Base-by-base conservation (phyloP, 2,329 filamentous ascomycete genomes). In the Chaetoscypha palmicola region DNA sequence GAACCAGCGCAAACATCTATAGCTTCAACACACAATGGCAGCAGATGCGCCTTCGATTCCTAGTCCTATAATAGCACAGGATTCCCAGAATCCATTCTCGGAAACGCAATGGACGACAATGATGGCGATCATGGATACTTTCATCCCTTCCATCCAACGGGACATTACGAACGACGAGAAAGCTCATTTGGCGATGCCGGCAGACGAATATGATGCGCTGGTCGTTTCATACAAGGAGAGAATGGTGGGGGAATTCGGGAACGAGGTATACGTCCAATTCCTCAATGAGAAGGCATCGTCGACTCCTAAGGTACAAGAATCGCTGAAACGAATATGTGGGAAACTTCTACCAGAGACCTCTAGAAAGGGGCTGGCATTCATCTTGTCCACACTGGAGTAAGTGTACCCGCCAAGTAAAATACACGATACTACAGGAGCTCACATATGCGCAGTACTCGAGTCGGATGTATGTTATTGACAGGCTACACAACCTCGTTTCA, bases 381-480 rank as follows among this genome's bases (percentile, higher is more conserved):
- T 60, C 11, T 42, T 61, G 23, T 57, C 57, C 16, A 44, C 57
- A 16, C 43, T 62, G 38, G 57, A 56, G 59, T 61, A 51, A 46
- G 58, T 46, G 8, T 54, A 11, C 21, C 16, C 23, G 14, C 56
- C 39, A 45, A 11, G 3, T 20, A 22, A 35, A 38, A 3, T 36
- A 20, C 22, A 11, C 14, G 12, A 16, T 22, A 10, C n/a, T 8
- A 14, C 9, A n/a, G 17, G 9, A 23, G n/a, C 36, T 39, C 12
- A 34, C 24, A 20, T 28, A n/a, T 17, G 9, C 17, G 10, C 60
- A 85, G 79, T 48, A 80, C 79, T 17, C 73, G 76, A 24, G 61
- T 73, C 3, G 83, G 83, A 20, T 77, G 79, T 20, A 63, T 84
- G 14, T 60, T 84, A 4, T 67, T 86, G 36, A 88, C 84, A 0